Conservation (phyloP, 352 stramenopile genomes). For the Plasmopara halstedii region DNA sequence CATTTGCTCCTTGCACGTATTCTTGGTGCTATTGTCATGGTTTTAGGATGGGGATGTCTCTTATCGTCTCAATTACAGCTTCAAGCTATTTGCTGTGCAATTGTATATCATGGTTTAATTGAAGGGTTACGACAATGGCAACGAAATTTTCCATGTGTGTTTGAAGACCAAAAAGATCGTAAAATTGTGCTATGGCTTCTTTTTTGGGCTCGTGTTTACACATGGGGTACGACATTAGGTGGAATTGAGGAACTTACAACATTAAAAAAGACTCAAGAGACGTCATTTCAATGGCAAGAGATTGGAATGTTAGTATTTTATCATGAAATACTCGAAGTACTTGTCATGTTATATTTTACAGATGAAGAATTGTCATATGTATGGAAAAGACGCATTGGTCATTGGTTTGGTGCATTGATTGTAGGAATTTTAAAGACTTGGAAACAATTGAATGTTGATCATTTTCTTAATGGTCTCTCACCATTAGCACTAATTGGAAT, state of each 20-base stretch:
- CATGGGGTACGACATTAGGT: slow-evolving; percentile 47
- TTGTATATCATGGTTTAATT: slow-evolving; percentile 32
- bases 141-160: slow-evolving; percentile 27
- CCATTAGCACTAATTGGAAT: slow-evolving; percentile 22
- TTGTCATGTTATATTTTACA: slow-evolving; percentile 52
- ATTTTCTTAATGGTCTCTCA: slow-evolving; percentile 20
- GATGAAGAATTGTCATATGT: slow-evolving; percentile 34
- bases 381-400: slow-evolving; percentile 29
- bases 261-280: neutral
- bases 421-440: slow-evolving; percentile 27
- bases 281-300: slow-evolving; percentile 7
- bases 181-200: slow-evolving; percentile 40
- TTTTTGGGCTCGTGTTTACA: slow-evolving; percentile 55
- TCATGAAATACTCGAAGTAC: slow-evolving; percentile 42
- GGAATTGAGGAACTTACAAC: slow-evolving; percentile 10
- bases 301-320: slow-evolving; percentile 20
- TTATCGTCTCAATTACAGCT: slow-evolving; percentile 31
- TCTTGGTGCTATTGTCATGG: slow-evolving; percentile 29
- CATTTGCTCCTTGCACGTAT: slow-evolving; percentile 34
- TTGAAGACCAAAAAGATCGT: slow-evolving; percentile 22
- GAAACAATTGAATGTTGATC: slow-evolving; percentile 11
- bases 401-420: slow-evolving; percentile 26
- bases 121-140: slow-evolving; percentile 31
- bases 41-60: slow-evolving; percentile 27
- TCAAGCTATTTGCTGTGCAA: slow-evolving; percentile 33